Conservation (phyloP, 805 yeast genomes). For the Kuraishia capsulata region DNA sequence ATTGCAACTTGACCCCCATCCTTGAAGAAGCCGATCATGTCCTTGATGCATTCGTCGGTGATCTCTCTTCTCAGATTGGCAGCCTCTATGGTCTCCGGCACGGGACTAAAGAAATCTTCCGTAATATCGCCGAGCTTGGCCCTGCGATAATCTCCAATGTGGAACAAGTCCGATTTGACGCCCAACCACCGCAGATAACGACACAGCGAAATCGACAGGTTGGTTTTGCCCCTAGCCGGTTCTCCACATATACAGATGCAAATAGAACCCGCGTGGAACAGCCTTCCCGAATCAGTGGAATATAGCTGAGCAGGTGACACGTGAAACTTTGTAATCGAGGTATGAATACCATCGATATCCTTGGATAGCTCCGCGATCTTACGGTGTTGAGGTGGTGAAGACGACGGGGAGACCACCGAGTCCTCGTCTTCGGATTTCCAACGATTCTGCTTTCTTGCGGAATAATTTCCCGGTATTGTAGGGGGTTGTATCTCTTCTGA, state of each 20-base stretch:
- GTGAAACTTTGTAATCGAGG: constrained; percentile 47
- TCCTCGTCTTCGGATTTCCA: constrained; percentile 26
- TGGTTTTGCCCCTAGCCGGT: constrained; percentile 95
- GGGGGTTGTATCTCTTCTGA: constrained; percentile 30
- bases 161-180: constrained; percentile 85
- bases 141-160: constrained; percentile 85
- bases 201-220: constrained; percentile 82
- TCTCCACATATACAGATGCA: constrained; percentile 84
- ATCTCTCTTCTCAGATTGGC: constrained; percentile 46
- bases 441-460: constrained; percentile 43
- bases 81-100: constrained; percentile 36
- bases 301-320: constrained; percentile 89
- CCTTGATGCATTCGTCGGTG: constrained; percentile 54
- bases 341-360: constrained; percentile 58
- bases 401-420: constrained; percentile 2
- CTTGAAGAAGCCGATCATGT: constrained; percentile 61
- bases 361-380: constrained; percentile 5
- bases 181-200: constrained; percentile 95
- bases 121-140: constrained; percentile 42
- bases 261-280: constrained; percentile 93
- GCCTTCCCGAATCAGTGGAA: constrained; percentile 83
- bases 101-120: constrained; percentile 60
- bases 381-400: constrained; percentile 5
- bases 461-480: constrained; percentile 38
- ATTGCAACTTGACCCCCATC: constrained; percentile 92